Conservation (phyloP, 805 yeast species). For the Candida tibetensis region DNA sequence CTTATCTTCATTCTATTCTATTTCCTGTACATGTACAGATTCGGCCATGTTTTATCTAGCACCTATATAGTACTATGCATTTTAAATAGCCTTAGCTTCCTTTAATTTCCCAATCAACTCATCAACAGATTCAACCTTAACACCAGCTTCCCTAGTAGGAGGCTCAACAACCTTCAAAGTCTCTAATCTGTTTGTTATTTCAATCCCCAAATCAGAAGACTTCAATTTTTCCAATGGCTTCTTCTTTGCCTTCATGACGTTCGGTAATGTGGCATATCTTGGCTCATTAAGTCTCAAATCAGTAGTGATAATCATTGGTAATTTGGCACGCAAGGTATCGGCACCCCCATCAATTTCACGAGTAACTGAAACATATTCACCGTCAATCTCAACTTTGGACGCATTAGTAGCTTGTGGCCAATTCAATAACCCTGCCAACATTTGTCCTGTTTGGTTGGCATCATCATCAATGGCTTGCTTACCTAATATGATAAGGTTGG, state of each 20-base stretch:
- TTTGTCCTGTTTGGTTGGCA: slow-evolving; percentile 92
- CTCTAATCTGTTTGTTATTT: slow-evolving; percentile 60
- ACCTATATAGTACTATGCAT: too few species aligned
- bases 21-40: too few species aligned
- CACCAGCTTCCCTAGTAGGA: slow-evolving; percentile 74
- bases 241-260: slow-evolving; percentile 97
- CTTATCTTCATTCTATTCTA: too few species aligned
- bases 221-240: slow-evolving; percentile 75
- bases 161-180: slow-evolving; percentile 81
- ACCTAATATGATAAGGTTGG: slow-evolving; percentile 85
- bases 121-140: slow-evolving; percentile 76
- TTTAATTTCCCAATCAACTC: slow-evolving; percentile 77
- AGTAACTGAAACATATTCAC: slow-evolving; percentile 64
- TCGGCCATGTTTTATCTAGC: too few species aligned
- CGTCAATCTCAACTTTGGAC: slow-evolving; percentile 67
- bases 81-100: slow-evolving; percentile 68
- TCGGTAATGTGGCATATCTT: slow-evolving; percentile 92
- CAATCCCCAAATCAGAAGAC: slow-evolving; percentile 67
- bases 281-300: slow-evolving; percentile 95
- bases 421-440: slow-evolving; percentile 86
- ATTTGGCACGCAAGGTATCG: slow-evolving; percentile 69
- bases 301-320: slow-evolving; percentile 87
- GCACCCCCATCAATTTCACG: slow-evolving; percentile 96
- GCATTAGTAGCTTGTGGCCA: slow-evolving; percentile 99
- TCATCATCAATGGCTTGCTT: slow-evolving; percentile 98